Evolutionary conservation across 805 yeast species (phyloP).

Genomic region (Schizosaccharomyces pombe): DNA sequence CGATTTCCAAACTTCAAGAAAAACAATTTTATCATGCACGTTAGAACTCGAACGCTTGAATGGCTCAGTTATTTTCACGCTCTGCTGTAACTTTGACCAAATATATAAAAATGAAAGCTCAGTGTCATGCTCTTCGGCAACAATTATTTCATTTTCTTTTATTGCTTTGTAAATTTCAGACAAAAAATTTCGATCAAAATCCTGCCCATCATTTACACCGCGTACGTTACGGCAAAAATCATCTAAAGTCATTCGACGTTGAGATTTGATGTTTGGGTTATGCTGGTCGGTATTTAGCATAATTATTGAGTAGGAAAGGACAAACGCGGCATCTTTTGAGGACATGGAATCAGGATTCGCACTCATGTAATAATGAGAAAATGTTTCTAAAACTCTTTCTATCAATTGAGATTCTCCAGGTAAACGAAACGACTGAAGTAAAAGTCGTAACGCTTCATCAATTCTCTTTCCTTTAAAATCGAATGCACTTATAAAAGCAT

Average conservation of each 20-base stretch:
- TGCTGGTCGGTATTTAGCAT: slow-evolving; percentile 89
- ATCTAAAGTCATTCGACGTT: slow-evolving; percentile 68
- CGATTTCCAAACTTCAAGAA: slow-evolving; percentile 36
- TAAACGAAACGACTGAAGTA: slow-evolving; percentile 62
- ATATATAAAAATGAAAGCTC: slow-evolving; percentile 78
- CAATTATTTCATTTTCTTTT: slow-evolving; percentile 65
- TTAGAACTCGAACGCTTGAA: slow-evolving; percentile 8
- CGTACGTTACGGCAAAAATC: slow-evolving; percentile 59
- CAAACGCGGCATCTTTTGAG: slow-evolving; percentile 83
- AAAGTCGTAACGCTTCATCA: slow-evolving; percentile 72
- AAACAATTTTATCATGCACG: slow-evolving; percentile 50
- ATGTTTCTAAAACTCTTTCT: slow-evolving; percentile 70
- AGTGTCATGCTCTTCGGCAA: slow-evolving; percentile 94
- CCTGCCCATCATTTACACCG: slow-evolving; percentile 48
- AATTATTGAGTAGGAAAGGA: slow-evolving; percentile 73
- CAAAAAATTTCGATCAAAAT: slow-evolving; percentile 70
- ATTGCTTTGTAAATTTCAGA: slow-evolving; percentile 62
- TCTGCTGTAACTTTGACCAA: slow-evolving; percentile 18
- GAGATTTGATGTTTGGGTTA: slow-evolving; percentile 43
- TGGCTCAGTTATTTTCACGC: slow-evolving; percentile 11
- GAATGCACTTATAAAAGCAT: slow-evolving; percentile 41
- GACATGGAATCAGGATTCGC: slow-evolving; percentile 36
- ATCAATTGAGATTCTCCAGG: slow-evolving; percentile 97
- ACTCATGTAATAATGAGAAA: slow-evolving; percentile 55
- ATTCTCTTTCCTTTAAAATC: slow-evolving; percentile 62